Evolutionary conservation across 2,329 filamentous ascomycete species (phyloP), one percentile per base, ranked within the genome.

Genomic region (Parasarocladium wereldwijsianum): DNA sequence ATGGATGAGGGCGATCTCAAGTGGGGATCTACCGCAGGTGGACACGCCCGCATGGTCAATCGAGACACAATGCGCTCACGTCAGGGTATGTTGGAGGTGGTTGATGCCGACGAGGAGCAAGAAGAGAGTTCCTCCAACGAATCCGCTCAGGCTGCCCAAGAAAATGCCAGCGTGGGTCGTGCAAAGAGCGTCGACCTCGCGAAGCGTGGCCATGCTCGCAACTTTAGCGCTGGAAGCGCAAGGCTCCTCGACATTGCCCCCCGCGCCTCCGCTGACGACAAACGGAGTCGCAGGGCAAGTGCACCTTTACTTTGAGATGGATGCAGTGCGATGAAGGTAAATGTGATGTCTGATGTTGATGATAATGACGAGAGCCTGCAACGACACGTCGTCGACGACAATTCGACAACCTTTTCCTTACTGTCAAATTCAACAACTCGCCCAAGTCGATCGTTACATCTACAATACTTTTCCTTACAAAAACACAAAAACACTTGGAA

Each of bases 221-320:
- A 77, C 38, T 74, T 85, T 43, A 86, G 79, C 44, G 77, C 79
- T 25, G 81, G 81, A 29, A 86, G 78, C 44, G 80, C 80, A 8
- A 79, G 72, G 51, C 53, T 87, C 30, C 56, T 90, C 29, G 74
- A 85, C 29, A 62, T 86, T 26, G 63, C 64, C 13, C 62, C 69
- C 14, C 60, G 66, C 16, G 48, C 50, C 25, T 76, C 70, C 14
- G 51, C 55, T 9, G 71, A 75, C 37, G 55, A 51, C 24, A 62
- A 56, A 45, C 51, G 40, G 43, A 50, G 36, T 40, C 44, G 36
- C 39, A 39, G 41, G 34, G 46, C 24, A 10, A 26, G 41, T 31
- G 34, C 33, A 16, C 25, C 32, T 24, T 22, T 25, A 3, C 5
- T 32, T 15, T 34, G 29, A 32, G 24, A 26, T 17, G 29, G 32